Evolutionary conservation across 495 filamentous ascomycete species (phyloP), one percentile per base, ranked within the genome.

Genomic region (Pseudevernia furfuracea): DNA sequence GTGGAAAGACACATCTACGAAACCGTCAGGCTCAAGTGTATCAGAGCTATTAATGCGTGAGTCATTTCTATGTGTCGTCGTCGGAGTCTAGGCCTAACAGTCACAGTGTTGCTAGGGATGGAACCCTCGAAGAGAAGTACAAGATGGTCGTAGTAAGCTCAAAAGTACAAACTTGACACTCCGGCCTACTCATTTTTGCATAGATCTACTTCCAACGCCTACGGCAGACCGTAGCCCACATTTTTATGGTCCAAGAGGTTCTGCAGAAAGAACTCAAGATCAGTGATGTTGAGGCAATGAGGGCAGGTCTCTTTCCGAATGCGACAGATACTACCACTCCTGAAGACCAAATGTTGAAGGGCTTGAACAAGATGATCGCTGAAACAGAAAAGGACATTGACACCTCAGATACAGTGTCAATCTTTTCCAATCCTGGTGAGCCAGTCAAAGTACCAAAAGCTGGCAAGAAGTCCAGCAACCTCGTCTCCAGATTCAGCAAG

Each of bases 161-260:
- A 14, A 10, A 7, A 17, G 12, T 28, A 14, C 15, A 19, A 1
- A 28, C 1, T 25, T 23, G 10, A 12, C 9, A 25, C 5, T 9
- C 21, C 37, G 15, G 14, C 38, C 4, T 15, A 41, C 48, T 66
- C 17, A 66, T 36, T 0, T 6, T 10, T 14, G 5, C 0, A 7
- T 41, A 48, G 30, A 25, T 32, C 12, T 59, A 0, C 75, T 68
- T 84, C 9, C 63, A 82, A 4, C 71, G 75, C 0, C 69, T 87
- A 1, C 77, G 85, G 3, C 82, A 85, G 75, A 72, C 83, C 39
- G 76, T 75, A 4, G 76, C 74, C 11, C 84, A 86, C 65, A 67
- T 77, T 0, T 77, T 86, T 12, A 71, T 80, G 41, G 68, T 80
- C 1, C 80, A 85, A 52, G 66, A 71, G 1, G 70, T 76, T 0